A percentile compares a stretch with the other conserved stretches of the same genome.
These are phyloP conservation scores for Alternaria arbusti DNA, from an alignment of 2,329 filamentous ascomycete species.

Conservation along the genomic window DNA sequence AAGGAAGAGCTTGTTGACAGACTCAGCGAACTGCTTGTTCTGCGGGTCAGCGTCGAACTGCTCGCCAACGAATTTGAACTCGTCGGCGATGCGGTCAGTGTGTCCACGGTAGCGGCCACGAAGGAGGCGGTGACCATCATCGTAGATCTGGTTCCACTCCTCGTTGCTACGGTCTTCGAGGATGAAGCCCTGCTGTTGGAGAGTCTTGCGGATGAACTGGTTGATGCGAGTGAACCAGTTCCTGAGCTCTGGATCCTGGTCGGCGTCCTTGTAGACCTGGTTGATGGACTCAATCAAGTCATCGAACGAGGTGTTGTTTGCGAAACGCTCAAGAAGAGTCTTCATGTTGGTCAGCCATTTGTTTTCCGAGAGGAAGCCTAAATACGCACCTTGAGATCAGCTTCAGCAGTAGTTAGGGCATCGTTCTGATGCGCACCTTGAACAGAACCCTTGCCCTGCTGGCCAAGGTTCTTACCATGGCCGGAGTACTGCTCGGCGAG, in stretches of 20 bases:
- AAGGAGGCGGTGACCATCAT: constrained; percentile 83
- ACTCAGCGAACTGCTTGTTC: constrained; percentile 79
- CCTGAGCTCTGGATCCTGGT: constrained; percentile 83
- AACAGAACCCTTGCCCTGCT: constrained; percentile 70
- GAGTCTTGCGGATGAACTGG: constrained; percentile 77
- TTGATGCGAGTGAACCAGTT: constrained; percentile 86
- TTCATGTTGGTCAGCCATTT: constrained; percentile 62
- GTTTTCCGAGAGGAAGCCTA: constrained; percentile 49
- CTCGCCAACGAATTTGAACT: constrained; percentile 85
- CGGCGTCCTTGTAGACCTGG: constrained; percentile 84
- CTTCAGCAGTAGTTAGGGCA: constrained; percentile 73
- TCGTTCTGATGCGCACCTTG: constrained; percentile 73
- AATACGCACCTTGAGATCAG: constrained; percentile 72
- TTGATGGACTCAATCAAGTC: constrained; percentile 86
- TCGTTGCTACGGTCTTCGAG: constrained; percentile 79
- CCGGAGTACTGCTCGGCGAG: constrained; percentile 85
- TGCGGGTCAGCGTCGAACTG: constrained; percentile 89
- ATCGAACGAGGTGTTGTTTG: constrained; percentile 88
- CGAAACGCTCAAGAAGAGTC: constrained; percentile 91
- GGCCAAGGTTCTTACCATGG: constrained; percentile 70
- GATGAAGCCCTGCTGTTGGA: constrained; percentile 90
- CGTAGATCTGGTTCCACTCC: constrained; percentile 85
- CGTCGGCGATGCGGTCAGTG: constrained; percentile 84
- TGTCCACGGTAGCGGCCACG: constrained; percentile 87
- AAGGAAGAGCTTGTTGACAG: constrained; percentile 83